These are phyloP conservation scores for Cyclotella cryptica DNA, from an alignment of 108 stramenopile genomes.

Conservation along the genomic window DNA sequence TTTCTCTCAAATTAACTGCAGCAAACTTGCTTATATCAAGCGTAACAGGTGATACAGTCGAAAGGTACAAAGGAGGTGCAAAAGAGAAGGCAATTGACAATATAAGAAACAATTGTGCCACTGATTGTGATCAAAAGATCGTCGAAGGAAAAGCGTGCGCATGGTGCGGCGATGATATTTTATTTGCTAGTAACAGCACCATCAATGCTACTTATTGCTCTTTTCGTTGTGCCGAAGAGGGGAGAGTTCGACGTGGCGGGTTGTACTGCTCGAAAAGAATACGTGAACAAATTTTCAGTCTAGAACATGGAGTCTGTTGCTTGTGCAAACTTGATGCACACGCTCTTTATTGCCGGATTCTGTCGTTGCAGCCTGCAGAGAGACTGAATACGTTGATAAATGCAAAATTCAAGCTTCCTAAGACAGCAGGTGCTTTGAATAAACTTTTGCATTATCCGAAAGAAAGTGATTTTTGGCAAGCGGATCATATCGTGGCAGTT, in stretches of 20 bases:
- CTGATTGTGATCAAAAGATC: conserved; percentile 44
- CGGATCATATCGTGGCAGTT: conserved; percentile 83
- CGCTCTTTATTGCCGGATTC: conserved; percentile 62
- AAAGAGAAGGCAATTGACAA: conserved; percentile 68
- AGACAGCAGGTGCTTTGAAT: conserved; percentile 52
- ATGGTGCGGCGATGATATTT: conserved; percentile 59
- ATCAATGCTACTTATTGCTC: conserved; percentile 68
- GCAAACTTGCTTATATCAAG: conserved; percentile 40
- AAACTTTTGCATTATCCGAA: conserved; percentile 65
- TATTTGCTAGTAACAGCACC: neutral
- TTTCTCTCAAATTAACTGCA: conserved; percentile 36
- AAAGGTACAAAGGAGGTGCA: conserved; percentile 68
- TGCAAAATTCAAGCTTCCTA: conserved; percentile 71
- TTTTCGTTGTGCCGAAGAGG: conserved; percentile 65
- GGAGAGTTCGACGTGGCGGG: conserved; percentile 68
- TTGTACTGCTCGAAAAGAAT: conserved; percentile 59
- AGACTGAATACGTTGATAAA: conserved; percentile 68
- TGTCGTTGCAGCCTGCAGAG: conserved; percentile 71
- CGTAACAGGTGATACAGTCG: conserved; percentile 35
- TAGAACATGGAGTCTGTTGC: conserved; percentile 63
- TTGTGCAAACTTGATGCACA: conserved; percentile 59
- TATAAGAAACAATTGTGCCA: conserved; percentile 53
- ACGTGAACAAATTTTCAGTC: conserved; percentile 61
- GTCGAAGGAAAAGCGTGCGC: conserved; percentile 60
- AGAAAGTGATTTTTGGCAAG: conserved; percentile 88